Evolutionary conservation across 1,284 basidiomycete genomes (phyloP).

Genomic region (Tausonia pullulans): DNA sequence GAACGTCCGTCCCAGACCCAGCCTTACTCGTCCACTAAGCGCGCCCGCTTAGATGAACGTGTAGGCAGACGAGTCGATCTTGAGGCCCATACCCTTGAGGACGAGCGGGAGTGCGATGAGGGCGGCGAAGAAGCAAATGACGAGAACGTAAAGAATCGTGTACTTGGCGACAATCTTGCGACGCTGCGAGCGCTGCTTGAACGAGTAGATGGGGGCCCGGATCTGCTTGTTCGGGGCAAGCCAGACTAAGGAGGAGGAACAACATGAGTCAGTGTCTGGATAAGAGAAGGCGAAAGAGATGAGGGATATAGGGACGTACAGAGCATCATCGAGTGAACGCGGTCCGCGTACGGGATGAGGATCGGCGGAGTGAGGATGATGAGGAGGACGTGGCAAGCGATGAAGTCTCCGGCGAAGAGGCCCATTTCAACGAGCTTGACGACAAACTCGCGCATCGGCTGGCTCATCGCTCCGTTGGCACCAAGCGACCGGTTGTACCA

Average conservation of each 20-base stretch:
- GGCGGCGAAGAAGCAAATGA: constrained; percentile 62
- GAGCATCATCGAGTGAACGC: constrained; percentile 74
- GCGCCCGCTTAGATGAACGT: background rate
- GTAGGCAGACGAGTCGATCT: background rate
- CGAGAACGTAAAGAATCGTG: constrained; percentile 63
- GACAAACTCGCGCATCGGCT: constrained; percentile 85
- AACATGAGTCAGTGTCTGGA: constrained; percentile 18
- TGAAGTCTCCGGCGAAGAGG: constrained; percentile 72
- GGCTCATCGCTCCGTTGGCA: constrained; percentile 64
- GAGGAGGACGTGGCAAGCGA: constrained; percentile 46
- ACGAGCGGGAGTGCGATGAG: constrained; percentile 42
- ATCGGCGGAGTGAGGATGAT: constrained; percentile 63
- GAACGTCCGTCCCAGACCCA: background rate
- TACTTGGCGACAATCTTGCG: constrained; percentile 65
- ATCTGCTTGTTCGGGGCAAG: constrained; percentile 79
- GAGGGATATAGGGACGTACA: constrained; percentile 56
- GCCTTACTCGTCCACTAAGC: too few species aligned
- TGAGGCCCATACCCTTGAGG: constrained; percentile 41
- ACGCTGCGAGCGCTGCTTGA: constrained; percentile 74
- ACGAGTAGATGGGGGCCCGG: constrained; percentile 80
- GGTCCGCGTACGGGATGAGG: constrained; percentile 76
- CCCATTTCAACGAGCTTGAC: constrained; percentile 97
- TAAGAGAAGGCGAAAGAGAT: constrained; percentile 25
- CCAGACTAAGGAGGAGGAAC: constrained; percentile 50
- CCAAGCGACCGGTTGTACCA: constrained; percentile 92